Evolutionary conservation across 192 early-diverging fungal species (phyloP).

Genomic region (Funneliformis mosseae): DNA sequence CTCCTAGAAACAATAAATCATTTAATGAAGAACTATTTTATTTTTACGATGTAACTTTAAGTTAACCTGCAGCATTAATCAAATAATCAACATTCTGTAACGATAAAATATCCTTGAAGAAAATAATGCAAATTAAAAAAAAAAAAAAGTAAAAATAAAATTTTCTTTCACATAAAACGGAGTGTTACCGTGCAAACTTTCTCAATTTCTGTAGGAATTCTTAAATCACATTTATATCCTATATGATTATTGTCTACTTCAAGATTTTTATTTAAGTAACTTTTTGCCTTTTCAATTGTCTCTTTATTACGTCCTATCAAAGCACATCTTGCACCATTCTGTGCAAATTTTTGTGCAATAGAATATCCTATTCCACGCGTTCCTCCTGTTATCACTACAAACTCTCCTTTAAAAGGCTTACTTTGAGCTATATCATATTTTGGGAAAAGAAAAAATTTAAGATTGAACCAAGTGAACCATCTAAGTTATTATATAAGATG

Average conservation of each 20-base stretch:
- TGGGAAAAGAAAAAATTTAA: background rate
- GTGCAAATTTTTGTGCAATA: slow-evolving; percentile 62
- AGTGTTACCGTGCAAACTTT: slow-evolving; percentile 43
- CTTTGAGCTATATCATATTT: background rate
- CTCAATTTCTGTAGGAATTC: slow-evolving; percentile 43
- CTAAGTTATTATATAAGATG: background rate
- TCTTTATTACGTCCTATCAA: slow-evolving; percentile 56
- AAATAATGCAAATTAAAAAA: background rate
- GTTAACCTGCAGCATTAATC: slow-evolving; percentile 56
- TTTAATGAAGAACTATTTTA: slow-evolving; percentile 1
- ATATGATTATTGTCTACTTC: slow-evolving; percentile 35
- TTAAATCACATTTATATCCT: slow-evolving; percentile 51
- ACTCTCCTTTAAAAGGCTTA: background rate
- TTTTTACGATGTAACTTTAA: slow-evolving; percentile 2
- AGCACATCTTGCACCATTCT: slow-evolving; percentile 56
- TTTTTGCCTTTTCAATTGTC: slow-evolving; percentile 38
- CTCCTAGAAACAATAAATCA: slow-evolving; percentile 44
- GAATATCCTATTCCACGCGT: slow-evolving; percentile 79
- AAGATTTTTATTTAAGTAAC: slow-evolving; percentile 37
- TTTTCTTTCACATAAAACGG: background rate
- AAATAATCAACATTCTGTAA: slow-evolving; percentile 43
- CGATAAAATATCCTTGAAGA: slow-evolving; percentile 35
- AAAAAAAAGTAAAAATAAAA: background rate
- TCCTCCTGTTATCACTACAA: slow-evolving; percentile 64
- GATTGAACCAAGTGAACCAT: background rate